Conservation (phyloP, 2,329 filamentous ascomycete genomes). For the Gliomastix tumulicola region DNA sequence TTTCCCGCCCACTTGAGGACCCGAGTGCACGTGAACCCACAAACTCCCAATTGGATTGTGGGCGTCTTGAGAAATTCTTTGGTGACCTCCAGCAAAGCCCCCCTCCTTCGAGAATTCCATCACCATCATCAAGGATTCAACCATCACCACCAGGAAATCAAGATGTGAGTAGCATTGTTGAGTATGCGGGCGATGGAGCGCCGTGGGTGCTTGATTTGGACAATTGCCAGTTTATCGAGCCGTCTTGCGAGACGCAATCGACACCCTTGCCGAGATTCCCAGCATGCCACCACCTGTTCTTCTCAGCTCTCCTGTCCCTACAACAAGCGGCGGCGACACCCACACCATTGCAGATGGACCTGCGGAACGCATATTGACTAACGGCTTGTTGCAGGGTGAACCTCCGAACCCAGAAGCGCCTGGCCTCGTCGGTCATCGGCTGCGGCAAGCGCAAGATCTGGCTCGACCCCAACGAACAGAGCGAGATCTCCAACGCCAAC, state of each 20-base stretch:
- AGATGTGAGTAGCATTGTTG: slow-evolving; percentile 40
- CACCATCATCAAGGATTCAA: slow-evolving; percentile 26
- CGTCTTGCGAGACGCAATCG: too few relatives aligned
- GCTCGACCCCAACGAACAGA: slow-evolving; percentile 99
- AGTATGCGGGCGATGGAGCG: too few relatives aligned
- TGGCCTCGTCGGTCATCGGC: slow-evolving; percentile 96
- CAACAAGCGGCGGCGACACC: too few relatives aligned
- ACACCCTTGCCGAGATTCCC: too few relatives aligned
- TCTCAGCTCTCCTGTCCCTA: too few relatives aligned
- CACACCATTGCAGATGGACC: too few relatives aligned
- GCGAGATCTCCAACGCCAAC: slow-evolving; percentile 99
- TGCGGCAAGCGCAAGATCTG: slow-evolving; percentile 99
- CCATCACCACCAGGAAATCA: slow-evolving; percentile 33
- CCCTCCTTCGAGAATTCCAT: slow-evolving; percentile 27
- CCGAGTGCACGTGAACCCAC: slow-evolving; percentile 33
- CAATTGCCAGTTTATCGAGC: too few relatives aligned
- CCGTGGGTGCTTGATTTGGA: too few relatives aligned
- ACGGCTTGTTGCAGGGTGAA: slow-evolving; percentile 92
- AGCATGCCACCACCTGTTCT: too few relatives aligned
- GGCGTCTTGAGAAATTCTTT: slow-evolving; percentile 31
- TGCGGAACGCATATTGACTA: too few relatives aligned
- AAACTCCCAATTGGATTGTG: slow-evolving; percentile 27
- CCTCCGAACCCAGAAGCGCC: slow-evolving; percentile 99
- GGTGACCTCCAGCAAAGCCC: slow-evolving; percentile 16
- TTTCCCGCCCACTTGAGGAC: slow-evolving; percentile 21